A percentile compares a stretch with the other conserved stretches of the same genome.
These are phyloP conservation scores for Mycena galericulata DNA, from an alignment of 768 basidiomycete genomes.

Conservation along the genomic window DNA sequence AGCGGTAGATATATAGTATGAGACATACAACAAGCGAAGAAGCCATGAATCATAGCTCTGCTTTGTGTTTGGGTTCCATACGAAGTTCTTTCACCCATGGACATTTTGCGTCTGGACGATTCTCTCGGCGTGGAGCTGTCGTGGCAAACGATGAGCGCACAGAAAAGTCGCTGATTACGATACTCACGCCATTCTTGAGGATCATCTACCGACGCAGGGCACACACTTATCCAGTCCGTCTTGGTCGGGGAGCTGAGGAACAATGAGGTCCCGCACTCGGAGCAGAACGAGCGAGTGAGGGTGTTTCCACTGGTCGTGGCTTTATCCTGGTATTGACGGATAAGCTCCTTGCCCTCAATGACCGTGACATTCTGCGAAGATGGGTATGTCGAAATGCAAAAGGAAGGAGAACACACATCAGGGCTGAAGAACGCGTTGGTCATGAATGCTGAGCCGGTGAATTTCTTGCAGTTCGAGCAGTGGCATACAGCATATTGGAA, in stretches of 20 bases:
- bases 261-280: constrained; percentile 41
- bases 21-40: background rate
- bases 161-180: background rate
- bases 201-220: background rate
- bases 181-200: constrained; percentile 26
- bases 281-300: constrained; percentile 43
- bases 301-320: constrained; percentile 40
- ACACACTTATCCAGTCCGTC: constrained; percentile 15
- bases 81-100: constrained; percentile 28
- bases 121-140: constrained; percentile 28
- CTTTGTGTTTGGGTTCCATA: constrained; percentile 17
- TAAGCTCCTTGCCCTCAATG: constrained; percentile 37
- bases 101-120: constrained; percentile 18
- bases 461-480: constrained; percentile 43
- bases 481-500: constrained; percentile 38
- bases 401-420: constrained; percentile 32
- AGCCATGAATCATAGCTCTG: background rate
- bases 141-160: background rate
- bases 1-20: background rate
- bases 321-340: constrained; percentile 40
- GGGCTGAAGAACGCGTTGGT: constrained; percentile 41
- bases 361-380: constrained; percentile 11
- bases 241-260: constrained; percentile 35
- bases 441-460: constrained; percentile 41
- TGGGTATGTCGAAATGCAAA: background rate